Conservation (phyloP, 31 red algal species). For the Asparagopsis taxiformis region DNA sequence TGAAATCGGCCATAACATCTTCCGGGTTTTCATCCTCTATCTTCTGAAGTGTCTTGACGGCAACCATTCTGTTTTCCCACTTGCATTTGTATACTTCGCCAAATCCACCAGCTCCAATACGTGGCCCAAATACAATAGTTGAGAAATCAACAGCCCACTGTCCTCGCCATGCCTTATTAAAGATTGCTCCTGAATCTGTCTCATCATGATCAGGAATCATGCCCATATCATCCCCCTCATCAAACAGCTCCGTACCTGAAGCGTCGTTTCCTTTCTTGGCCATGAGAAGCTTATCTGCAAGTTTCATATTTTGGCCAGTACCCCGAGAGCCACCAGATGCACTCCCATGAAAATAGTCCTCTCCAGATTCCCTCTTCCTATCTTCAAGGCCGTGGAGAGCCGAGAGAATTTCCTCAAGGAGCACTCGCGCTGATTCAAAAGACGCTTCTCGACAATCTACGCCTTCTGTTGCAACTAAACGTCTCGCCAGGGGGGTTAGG, state of each 20-base stretch:
- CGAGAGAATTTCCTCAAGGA: constrained; percentile 52
- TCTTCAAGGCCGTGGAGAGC: constrained; percentile 25
- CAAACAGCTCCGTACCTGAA: constrained; percentile 4
- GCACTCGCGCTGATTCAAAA: constrained; percentile 56
- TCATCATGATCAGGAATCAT: constrained; percentile 16
- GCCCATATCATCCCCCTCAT: constrained; percentile 8
- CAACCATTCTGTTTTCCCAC: constrained; percentile 73
- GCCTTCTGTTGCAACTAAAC: constrained; percentile 64
- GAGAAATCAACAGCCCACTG: constrained; percentile 69
- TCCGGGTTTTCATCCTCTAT: constrained; percentile 73
- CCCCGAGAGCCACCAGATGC: background rate
- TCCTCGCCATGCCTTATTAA: constrained; percentile 56
- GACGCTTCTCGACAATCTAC: constrained; percentile 58
- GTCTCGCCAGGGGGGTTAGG: constrained; percentile 50
- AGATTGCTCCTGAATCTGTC: constrained; percentile 18
- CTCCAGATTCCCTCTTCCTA: background rate
- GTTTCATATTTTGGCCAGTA: constrained; percentile 21
- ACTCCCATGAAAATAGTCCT: constrained; percentile 9
- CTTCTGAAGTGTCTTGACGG: constrained; percentile 80
- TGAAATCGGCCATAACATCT: constrained; percentile 77
- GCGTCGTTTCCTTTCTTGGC: constrained; percentile 38
- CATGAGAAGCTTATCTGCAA: constrained; percentile 64
- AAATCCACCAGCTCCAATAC: constrained; percentile 81
- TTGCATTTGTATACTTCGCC: constrained; percentile 92
- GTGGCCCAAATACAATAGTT: constrained; percentile 60